phyloP scores from a whole-genome alignment of 129 eudicot genomes.

The Centrapalus pauciflorus region DNA sequence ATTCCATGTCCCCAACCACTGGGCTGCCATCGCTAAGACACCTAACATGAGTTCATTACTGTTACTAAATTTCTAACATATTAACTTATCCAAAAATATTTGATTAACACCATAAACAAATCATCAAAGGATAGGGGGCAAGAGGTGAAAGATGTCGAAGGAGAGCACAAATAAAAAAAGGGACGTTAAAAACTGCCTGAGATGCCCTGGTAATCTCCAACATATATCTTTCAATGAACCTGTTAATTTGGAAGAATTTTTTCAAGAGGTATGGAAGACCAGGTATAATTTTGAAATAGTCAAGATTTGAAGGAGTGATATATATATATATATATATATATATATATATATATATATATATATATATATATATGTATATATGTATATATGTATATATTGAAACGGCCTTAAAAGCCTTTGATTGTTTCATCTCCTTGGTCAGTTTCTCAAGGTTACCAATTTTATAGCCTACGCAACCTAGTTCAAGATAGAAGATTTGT shows the following conservation, averaged over 20 bases:
- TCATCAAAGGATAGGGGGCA: not conserved
- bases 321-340: not conserved
- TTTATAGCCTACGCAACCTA: not conserved
- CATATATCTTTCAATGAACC: not conserved
- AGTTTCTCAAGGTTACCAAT: not conserved
- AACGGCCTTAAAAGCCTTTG: not conserved
- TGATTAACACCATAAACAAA: not conserved
- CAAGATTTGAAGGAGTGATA: not conserved
- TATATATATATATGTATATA: too few species aligned
- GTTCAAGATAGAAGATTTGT: not conserved
- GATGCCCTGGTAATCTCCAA: not conserved
- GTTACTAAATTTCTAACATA: not conserved
- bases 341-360: too few species aligned
- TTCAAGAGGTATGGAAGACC: not conserved
- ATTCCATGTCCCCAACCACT: too few species aligned
- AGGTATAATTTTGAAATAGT: not conserved
- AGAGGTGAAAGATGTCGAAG: not conserved
- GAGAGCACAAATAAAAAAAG: constrained; percentile 4
- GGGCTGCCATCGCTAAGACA: too few species aligned
- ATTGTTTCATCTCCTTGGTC: not conserved
- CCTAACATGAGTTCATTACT: not conserved
- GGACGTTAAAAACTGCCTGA: not conserved
- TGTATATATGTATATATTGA: too few species aligned
- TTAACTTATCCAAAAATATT: not conserved
- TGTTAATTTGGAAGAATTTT: not conserved